Conservation (phyloP, 177 flowering plant species). For the Vitis hybrid region DNA sequence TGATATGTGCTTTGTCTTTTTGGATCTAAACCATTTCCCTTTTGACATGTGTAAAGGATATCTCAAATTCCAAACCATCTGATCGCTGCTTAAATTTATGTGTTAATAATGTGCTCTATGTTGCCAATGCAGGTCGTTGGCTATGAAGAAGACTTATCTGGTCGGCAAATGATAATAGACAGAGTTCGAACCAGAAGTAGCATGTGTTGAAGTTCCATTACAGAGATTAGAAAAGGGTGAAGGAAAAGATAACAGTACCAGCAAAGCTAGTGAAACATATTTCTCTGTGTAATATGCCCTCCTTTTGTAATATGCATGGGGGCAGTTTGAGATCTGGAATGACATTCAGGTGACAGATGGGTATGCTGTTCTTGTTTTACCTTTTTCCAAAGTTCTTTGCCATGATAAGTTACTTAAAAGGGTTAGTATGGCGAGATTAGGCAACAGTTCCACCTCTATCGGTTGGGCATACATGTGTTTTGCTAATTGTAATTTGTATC, state of each 20-base stretch:
- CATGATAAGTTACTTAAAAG: too few species aligned
- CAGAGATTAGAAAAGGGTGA: not conserved
- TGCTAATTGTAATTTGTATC: too few species aligned
- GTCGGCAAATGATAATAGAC: constrained; percentile 91
- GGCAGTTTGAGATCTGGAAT: too few species aligned
- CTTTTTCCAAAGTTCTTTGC: too few species aligned
- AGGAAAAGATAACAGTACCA: not conserved
- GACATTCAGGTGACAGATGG: too few species aligned
- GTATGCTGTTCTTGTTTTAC: too few species aligned
- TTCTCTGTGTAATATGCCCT: too few species aligned
- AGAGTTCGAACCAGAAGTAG: constrained; percentile 72
- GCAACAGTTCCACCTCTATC: too few species aligned
- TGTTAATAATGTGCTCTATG: constrained; percentile 6
- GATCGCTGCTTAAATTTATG: not conserved
- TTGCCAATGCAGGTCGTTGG: constrained; percentile 72
- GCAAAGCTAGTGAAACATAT: too few species aligned
- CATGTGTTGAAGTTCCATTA: constrained; percentile 34
- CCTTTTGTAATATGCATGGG: too few species aligned
- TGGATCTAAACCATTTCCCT: not conserved
- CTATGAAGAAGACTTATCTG: constrained; percentile 92
- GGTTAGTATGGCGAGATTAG: too few species aligned
- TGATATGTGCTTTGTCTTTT: not conserved
- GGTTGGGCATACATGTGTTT: too few species aligned
- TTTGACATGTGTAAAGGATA: not conserved
- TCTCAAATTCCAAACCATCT: not conserved